Evolutionary conservation across 1,284 basidiomycete species (phyloP).

Genomic region (Heterobasidion parviporum): DNA sequence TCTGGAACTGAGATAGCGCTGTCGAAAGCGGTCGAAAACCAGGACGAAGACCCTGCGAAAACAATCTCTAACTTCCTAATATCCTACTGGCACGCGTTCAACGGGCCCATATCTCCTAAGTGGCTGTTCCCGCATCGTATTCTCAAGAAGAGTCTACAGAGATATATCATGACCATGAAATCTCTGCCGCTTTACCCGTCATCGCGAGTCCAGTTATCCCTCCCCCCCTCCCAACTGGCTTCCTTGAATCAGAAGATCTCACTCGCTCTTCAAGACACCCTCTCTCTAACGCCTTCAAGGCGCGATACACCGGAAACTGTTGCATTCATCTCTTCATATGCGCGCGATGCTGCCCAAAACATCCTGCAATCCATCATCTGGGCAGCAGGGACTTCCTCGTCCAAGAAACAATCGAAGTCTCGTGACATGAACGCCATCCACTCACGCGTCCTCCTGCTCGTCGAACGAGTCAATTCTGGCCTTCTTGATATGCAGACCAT

Average conservation of each 20-base stretch:
- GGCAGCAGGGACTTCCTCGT: constrained; percentile 20
- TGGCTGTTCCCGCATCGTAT: too few species aligned
- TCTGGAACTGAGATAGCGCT: too few species aligned
- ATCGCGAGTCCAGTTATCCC: constrained; percentile 32
- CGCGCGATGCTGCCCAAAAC: constrained; percentile 42
- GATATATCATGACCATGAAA: constrained; percentile 12
- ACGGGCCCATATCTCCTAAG: too few species aligned
- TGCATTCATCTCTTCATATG: constrained; percentile 50
- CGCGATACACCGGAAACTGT: constrained; percentile 34
- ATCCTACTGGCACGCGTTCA: too few species aligned
- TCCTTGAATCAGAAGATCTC: constrained; percentile 40
- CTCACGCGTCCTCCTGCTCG: constrained; percentile 46
- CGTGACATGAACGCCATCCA: constrained; percentile 29
- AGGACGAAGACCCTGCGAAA: too few species aligned
- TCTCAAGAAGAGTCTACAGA: neutral
- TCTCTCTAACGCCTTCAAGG: constrained; percentile 39
- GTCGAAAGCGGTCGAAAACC: too few species aligned
- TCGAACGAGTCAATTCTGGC: constrained; percentile 38
- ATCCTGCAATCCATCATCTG: constrained; percentile 50
- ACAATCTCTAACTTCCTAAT: too few species aligned
- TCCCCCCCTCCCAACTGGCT: constrained; percentile 46
- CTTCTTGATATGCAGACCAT: constrained; percentile 43
- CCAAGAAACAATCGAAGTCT: constrained; percentile 6
- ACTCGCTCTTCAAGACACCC: constrained; percentile 33
- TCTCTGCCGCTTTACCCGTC: constrained; percentile 47